phyloP scores from a whole-genome alignment of 2,329 filamentous ascomycete species.

The Aureobasidium sp. region DNA sequence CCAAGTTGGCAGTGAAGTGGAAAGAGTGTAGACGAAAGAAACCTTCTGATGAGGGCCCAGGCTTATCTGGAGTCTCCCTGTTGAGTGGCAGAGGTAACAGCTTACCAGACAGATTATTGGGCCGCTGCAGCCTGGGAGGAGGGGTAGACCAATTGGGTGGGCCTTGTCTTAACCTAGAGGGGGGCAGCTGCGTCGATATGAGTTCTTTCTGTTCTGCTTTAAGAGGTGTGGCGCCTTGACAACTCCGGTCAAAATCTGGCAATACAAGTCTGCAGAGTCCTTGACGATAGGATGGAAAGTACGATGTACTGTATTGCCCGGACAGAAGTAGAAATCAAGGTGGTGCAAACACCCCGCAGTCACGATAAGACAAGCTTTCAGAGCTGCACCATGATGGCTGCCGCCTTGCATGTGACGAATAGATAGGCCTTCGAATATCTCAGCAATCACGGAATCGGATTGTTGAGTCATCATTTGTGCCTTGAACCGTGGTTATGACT shows the following conservation, averaged over 20 bases:
- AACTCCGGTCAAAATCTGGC: neutral
- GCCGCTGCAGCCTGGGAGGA: slow-evolving; percentile 9
- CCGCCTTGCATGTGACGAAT: slow-evolving; percentile 9
- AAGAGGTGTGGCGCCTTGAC: neutral
- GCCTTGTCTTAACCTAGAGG: slow-evolving; percentile 6
- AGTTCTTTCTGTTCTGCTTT: neutral
- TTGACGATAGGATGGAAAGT: neutral
- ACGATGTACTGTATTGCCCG: neutral
- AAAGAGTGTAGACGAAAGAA: neutral
- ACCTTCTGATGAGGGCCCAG: neutral
- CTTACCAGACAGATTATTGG: slow-evolving; percentile 8
- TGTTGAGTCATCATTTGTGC: neutral
- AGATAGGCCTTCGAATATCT: neutral
- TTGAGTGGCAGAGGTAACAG: neutral
- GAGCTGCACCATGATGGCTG: slow-evolving; percentile 5
- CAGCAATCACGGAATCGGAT: neutral
- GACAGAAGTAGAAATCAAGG: slow-evolving; percentile 8
- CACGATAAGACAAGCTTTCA: slow-evolving; percentile 7
- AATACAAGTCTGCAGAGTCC: neutral
- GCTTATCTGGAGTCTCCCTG: neutral
- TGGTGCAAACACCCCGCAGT: slow-evolving; percentile 8
- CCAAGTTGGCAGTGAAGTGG: neutral
- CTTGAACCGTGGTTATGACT: neutral
- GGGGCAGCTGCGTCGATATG: neutral
- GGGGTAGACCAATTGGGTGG: slow-evolving; percentile 6